A percentile compares a stretch with the other conserved stretches of the same genome.
Evolutionary conservation across 208 protist genomes (phyloP).

Genomic region (Ichthyophonus hoferi): DNA sequence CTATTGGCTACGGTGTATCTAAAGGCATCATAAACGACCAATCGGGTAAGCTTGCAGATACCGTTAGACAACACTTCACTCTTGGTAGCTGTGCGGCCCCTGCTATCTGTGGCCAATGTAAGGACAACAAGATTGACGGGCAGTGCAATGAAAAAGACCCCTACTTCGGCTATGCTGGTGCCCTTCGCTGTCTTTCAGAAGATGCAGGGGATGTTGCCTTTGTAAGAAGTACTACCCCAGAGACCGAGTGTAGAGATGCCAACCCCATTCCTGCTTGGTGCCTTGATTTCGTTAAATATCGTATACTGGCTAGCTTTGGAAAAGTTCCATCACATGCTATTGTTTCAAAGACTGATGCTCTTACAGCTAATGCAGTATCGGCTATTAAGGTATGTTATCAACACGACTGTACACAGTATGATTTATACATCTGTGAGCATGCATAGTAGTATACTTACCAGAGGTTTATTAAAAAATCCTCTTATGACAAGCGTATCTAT

Average conservation of each 20-base stretch:
- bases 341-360: neutral
- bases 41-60: neutral
- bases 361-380: neutral
- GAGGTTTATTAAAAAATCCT: no score
- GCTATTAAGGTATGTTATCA: no score
- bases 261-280: neutral
- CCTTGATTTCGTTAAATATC: neutral
- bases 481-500: no score
- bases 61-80: neutral
- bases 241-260: neutral
- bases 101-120: neutral
- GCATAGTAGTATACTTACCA: no score
- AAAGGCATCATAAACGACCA: neutral
- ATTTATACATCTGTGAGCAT: no score
- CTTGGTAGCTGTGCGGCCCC: neutral
- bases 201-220: slow-evolving; percentile 32
- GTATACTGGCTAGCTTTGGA: neutral
- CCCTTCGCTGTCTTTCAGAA: slow-evolving; percentile 8
- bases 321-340: neutral
- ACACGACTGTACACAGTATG: no score
- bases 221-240: neutral
- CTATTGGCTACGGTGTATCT: slow-evolving; percentile 4
- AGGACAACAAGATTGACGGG: neutral
- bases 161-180: slow-evolving; percentile 21
- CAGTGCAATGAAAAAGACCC: neutral